phyloP scores from a whole-genome alignment of 345 rosid genomes.

The Orychophragmus violaceus region DNA sequence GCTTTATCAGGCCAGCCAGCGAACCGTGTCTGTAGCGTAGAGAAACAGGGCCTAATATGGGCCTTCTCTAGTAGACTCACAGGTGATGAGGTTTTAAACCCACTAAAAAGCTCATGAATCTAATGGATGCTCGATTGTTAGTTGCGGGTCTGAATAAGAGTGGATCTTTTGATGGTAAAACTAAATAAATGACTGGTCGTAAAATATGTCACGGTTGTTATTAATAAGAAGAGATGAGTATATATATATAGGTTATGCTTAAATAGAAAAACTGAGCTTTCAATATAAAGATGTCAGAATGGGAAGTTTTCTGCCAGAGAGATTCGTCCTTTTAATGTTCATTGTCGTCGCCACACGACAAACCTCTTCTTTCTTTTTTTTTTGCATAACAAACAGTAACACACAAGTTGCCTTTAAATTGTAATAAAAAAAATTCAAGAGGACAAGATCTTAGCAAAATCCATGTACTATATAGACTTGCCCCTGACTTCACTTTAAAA shows the following conservation, averaged over 20 bases:
- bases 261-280: background rate
- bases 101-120: too few species aligned
- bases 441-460: slow-evolving; percentile 33
- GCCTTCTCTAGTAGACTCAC: too few species aligned
- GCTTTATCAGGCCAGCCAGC: too few species aligned
- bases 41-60: too few species aligned
- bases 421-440: background rate
- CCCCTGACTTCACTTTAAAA: slow-evolving; percentile 10
- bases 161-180: too few species aligned
- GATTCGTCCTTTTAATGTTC: slow-evolving; percentile 25
- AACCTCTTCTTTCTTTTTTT: background rate
- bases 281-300: slow-evolving; percentile 17
- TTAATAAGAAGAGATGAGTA: background rate
- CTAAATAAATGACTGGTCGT: too few species aligned
- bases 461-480: slow-evolving; percentile 18
- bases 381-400: background rate
- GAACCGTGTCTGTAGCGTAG: too few species aligned
- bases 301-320: slow-evolving; percentile 20
- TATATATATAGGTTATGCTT: background rate
- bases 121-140: too few species aligned
- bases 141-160: too few species aligned
- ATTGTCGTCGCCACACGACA: slow-evolving; percentile 27
- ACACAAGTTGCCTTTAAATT: slow-evolving; percentile 12
- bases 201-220: background rate
- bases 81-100: too few species aligned